Conservation (phyloP, 768 basidiomycete species). For the Termitomyces sp. region DNA sequence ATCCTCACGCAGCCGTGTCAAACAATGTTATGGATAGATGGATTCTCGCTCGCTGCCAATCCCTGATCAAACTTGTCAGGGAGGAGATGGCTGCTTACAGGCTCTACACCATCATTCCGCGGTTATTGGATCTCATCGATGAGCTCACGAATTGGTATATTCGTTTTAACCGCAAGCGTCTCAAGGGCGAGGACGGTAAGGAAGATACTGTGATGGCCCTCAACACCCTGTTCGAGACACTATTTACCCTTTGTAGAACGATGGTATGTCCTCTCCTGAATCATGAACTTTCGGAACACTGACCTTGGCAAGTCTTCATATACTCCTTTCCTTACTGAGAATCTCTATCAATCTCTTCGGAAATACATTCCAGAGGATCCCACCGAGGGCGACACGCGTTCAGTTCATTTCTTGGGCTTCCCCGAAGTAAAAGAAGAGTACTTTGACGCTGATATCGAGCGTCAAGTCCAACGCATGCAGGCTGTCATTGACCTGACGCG, state of each 20-base stretch:
- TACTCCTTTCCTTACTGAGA: conserved; percentile 97
- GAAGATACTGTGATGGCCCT: conserved; percentile 85
- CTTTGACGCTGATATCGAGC: conserved; percentile 89
- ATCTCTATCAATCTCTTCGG: conserved; percentile 86
- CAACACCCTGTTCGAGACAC: conserved; percentile 92
- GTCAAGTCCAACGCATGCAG: conserved; percentile 93
- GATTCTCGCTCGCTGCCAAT: conserved; percentile 98
- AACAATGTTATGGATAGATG: conserved; percentile 98
- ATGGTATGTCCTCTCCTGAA: conserved; percentile 53
- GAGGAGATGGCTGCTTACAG: conserved; percentile 97
- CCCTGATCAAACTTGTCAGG: conserved; percentile 84
- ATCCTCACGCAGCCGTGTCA: conserved; percentile 77
- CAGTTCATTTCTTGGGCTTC: conserved; percentile 93
- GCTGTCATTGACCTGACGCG: conserved; percentile 89
- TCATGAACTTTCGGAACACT: neutral
- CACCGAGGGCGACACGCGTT: conserved; percentile 71
- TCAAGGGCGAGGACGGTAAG: conserved; percentile 91
- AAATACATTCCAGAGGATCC: conserved; percentile 79
- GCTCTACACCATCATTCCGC: conserved; percentile 96
- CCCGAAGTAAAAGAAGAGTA: conserved; percentile 92
- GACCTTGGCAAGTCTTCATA: conserved; percentile 75
- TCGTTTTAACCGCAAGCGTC: conserved; percentile 91
- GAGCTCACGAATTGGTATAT: conserved; percentile 99
- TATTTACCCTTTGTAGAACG: conserved; percentile 91
- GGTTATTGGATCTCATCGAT: conserved; percentile 85